These are phyloP conservation scores for Claviceps sp. DNA, from an alignment of 2,329 filamentous ascomycete genomes.

Conservation along the genomic window DNA sequence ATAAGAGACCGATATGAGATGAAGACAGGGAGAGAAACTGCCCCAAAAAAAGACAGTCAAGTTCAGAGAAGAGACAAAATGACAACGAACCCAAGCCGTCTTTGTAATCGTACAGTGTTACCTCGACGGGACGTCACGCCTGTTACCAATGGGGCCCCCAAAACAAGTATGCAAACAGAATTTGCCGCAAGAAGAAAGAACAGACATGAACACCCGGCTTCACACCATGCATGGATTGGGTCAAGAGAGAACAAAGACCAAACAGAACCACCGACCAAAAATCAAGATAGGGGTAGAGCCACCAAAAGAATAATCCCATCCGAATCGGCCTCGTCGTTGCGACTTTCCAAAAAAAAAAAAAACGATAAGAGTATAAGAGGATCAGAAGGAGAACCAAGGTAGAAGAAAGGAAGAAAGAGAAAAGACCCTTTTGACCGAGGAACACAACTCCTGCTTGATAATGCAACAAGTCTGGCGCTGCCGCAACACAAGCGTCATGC, in stretches of 20 bases:
- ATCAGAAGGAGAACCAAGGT: background rate
- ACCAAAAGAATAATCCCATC: background rate
- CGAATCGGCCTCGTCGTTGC: background rate
- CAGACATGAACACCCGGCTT: background rate
- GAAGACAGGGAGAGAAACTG: too few species aligned
- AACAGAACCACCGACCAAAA: slow-evolving; percentile 5
- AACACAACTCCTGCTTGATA: background rate
- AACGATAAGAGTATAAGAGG: background rate
- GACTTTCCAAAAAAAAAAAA: slow-evolving; percentile 8
- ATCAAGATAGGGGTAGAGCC: background rate
- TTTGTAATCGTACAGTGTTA: too few species aligned
- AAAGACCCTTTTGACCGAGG: slow-evolving; percentile 4
- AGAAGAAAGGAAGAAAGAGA: slow-evolving; percentile 8
- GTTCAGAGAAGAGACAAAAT: too few species aligned
- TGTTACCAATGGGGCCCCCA: too few species aligned
- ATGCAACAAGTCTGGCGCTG: too few species aligned
- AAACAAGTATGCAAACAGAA: too few species aligned
- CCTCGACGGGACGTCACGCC: too few species aligned
- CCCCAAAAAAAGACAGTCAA: too few species aligned
- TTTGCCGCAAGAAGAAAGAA: background rate
- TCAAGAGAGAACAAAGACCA: background rate
- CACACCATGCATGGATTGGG: background rate
- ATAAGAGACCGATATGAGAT: too few species aligned
- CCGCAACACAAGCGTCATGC: slow-evolving; percentile 15
- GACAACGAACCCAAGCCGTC: too few species aligned